phyloP scores from a whole-genome alignment of 345 rosid species.

The Citrus medica region DNA sequence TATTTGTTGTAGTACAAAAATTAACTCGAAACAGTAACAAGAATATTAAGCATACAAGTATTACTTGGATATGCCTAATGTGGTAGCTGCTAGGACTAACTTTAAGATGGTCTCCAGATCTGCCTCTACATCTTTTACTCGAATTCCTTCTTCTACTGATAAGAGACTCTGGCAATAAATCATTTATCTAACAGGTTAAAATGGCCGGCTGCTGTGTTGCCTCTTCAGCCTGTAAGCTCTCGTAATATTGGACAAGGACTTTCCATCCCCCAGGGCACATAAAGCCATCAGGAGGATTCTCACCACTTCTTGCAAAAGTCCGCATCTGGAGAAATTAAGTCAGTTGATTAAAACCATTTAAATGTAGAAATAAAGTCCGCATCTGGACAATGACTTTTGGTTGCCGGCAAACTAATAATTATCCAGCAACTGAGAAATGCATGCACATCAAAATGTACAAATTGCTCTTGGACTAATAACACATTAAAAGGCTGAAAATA shows the following conservation, averaged over 20 bases:
- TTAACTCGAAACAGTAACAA: not conserved
- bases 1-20: not conserved
- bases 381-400: not conserved
- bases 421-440: not conserved
- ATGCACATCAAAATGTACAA: not conserved
- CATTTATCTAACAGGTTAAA: slow-evolving; percentile 29
- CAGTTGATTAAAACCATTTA: not conserved
- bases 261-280: slow-evolving; percentile 96
- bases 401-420: not conserved
- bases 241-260: slow-evolving; percentile 80
- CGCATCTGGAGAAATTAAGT: slow-evolving; percentile 58
- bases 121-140: not conserved
- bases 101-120: not conserved
- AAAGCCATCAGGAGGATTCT: slow-evolving; percentile 94
- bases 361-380: not conserved
- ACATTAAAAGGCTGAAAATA: not conserved
- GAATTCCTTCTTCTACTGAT: not conserved
- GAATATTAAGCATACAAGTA: not conserved
- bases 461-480: not conserved
- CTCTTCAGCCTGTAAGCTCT: slow-evolving; percentile 66
- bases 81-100: not conserved
- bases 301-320: slow-evolving; percentile 73
- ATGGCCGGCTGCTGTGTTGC: slow-evolving; percentile 33
- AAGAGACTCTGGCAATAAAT: not conserved
- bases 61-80: not conserved